These are phyloP conservation scores for Astragalus glycyphyllos DNA, from an alignment of 306 rosid species.

Conservation along the genomic window DNA sequence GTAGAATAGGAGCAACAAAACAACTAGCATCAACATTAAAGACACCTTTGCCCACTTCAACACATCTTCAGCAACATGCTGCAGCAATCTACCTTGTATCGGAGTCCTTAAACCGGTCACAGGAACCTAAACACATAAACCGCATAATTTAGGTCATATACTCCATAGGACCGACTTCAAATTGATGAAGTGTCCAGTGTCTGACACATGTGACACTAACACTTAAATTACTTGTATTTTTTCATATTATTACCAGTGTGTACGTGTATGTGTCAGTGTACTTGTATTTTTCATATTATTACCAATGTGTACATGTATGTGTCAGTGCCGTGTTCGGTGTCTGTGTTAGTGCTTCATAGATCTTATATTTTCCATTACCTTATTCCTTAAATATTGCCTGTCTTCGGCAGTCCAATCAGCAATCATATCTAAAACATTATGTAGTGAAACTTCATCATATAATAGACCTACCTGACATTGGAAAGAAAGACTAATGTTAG, in stretches of 20 bases:
- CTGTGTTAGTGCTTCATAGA: too few species aligned
- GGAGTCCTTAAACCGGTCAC: constrained; percentile 73
- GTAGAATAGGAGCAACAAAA: constrained; percentile 12
- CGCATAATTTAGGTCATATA: not conserved
- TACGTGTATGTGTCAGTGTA: too few species aligned
- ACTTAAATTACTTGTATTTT: too few species aligned
- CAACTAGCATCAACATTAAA: constrained; percentile 15
- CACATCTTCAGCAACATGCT: constrained; percentile 51
- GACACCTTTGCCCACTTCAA: constrained; percentile 48
- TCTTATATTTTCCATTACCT: constrained; percentile 59
- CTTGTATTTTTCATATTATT: too few species aligned
- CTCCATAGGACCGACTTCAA: too few species aligned
- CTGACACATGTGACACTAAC: too few species aligned
- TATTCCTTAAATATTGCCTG: constrained; percentile 72
- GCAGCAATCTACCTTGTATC: constrained; percentile 56
- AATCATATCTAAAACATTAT: constrained; percentile 70
- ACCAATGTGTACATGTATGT: too few species aligned
- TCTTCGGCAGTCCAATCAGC: constrained; percentile 84
- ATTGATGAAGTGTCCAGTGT: too few species aligned
- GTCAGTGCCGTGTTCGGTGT: too few species aligned
- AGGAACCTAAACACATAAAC: constrained; percentile 57
- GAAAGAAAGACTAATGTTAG: constrained; percentile 9
- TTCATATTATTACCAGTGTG: too few species aligned
- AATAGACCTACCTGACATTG: constrained; percentile 77
- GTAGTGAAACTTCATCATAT: constrained; percentile 84